These are phyloP conservation scores for Theobroma cacao DNA, from an alignment of 345 rosid genomes.

Conservation along the genomic window DNA sequence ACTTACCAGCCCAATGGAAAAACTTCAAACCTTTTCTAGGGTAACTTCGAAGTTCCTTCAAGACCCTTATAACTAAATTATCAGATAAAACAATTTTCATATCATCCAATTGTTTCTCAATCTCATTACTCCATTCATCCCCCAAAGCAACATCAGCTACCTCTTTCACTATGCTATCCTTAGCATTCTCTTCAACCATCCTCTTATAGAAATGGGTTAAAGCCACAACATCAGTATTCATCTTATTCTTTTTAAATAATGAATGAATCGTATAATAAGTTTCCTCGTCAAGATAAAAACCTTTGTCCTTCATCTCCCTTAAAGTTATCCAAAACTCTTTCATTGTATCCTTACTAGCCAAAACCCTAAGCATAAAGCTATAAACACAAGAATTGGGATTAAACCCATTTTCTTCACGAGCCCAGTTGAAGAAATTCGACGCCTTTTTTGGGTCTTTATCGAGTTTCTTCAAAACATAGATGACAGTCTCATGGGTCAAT, in stretches of 20 bases:
- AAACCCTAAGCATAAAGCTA: constrained; percentile 61
- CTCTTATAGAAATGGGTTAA: constrained; percentile 61
- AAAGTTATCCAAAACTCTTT: constrained; percentile 62
- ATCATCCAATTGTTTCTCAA: constrained; percentile 52
- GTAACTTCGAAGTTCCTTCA: constrained; percentile 56
- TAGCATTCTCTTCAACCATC: constrained; percentile 66
- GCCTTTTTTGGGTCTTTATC: constrained; percentile 58
- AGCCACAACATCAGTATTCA: constrained; percentile 50
- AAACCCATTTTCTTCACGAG: constrained; percentile 48
- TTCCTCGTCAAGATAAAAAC: constrained; percentile 67
- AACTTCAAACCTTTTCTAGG: constrained; percentile 54
- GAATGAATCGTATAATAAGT: constrained; percentile 46
- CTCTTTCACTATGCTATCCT: constrained; percentile 35
- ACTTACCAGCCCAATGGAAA: constrained; percentile 51
- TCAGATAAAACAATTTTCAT: constrained; percentile 49
- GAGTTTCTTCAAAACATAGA: constrained; percentile 61
- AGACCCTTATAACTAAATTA: constrained; percentile 61
- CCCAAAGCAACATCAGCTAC: constrained; percentile 38
- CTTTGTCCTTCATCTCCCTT: constrained; percentile 63
- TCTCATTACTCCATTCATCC: constrained; percentile 47
- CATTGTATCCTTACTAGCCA: constrained; percentile 48
- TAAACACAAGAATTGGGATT: constrained; percentile 59
- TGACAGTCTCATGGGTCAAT: constrained; percentile 59
- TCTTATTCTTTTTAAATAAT: constrained; percentile 45
- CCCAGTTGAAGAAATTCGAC: constrained; percentile 65